Evolutionary conservation across 192 early-diverging fungal genomes (phyloP).

Genomic region (Backusella macrospora): DNA sequence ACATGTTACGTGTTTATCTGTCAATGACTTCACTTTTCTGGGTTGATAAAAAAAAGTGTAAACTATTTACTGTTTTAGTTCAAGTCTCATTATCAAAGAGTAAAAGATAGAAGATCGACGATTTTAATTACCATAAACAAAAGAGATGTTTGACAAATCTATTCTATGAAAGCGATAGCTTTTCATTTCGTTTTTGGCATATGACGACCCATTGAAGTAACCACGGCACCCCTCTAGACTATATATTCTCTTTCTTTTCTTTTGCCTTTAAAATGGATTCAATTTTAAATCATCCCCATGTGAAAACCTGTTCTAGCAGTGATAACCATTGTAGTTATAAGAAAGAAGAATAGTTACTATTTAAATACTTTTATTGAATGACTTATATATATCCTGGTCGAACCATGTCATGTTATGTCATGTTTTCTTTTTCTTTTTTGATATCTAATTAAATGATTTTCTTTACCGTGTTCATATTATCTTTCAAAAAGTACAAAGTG

Average conservation of each 20-base stretch:
- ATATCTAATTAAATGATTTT: no score
- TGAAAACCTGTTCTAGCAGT: not conserved
- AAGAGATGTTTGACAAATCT: slow-evolving; percentile 2
- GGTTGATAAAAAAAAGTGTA: not conserved
- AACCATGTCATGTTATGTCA: no score
- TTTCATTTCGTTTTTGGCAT: slow-evolving; percentile 1
- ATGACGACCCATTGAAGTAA: slow-evolving; percentile 13
- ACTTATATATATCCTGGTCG: no score
- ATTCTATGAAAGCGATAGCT: not conserved
- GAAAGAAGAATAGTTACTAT: no score
- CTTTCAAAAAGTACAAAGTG: no score
- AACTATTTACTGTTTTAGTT: not conserved
- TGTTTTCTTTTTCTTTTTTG: no score
- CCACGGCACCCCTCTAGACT: not conserved
- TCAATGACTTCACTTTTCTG: not conserved
- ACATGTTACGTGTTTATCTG: not conserved
- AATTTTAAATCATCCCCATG: not conserved
- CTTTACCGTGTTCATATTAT: no score
- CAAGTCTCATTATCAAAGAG: not conserved
- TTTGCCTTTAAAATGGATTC: no score
- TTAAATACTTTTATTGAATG: no score
- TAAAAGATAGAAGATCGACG: slow-evolving; percentile 13
- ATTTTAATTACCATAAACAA: not conserved
- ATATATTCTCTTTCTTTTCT: not conserved
- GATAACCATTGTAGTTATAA: no score